Percentiles rank a stretch among this genome's conserved stretches.
Evolutionary conservation across 2,329 filamentous ascomycete genomes (phyloP).

Genomic region (Didymella keratinophila): DNA sequence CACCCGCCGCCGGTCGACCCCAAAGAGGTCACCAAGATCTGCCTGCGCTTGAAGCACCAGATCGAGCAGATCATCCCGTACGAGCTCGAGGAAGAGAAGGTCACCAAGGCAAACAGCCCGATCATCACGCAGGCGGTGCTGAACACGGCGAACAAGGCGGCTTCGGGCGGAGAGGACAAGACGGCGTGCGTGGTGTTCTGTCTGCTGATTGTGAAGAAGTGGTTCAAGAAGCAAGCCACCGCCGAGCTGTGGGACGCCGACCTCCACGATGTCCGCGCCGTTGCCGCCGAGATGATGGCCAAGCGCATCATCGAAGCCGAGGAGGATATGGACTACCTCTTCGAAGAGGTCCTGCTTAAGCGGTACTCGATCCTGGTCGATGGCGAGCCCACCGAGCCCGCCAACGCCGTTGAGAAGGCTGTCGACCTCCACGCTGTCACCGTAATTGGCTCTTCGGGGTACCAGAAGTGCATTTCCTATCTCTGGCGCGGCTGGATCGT

Average conservation of each 20-base stretch:
- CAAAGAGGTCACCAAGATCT: conserved; percentile 85
- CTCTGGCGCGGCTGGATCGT: conserved; percentile 96
- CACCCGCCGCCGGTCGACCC: conserved; percentile 74
- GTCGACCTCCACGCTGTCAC: conserved; percentile 89
- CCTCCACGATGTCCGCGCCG: conserved; percentile 78
- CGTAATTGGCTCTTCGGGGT: conserved; percentile 90
- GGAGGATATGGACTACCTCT: conserved; percentile 77
- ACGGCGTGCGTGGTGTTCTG: conserved; percentile 83
- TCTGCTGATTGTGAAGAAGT: conserved; percentile 75
- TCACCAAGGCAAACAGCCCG: conserved; percentile 83
- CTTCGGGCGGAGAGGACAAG: conserved; percentile 71
- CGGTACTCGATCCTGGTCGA: conserved; percentile 84
- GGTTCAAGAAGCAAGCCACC: conserved; percentile 80
- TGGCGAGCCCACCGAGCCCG: conserved; percentile 73
- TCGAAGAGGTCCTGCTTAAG: conserved; percentile 83
- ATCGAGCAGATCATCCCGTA: conserved; percentile 90
- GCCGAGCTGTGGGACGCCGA: conserved; percentile 92
- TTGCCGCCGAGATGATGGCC: conserved; percentile 89
- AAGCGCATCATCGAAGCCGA: conserved; percentile 89
- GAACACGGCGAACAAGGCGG: conserved; percentile 78
- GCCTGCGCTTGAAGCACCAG: conserved; percentile 87
- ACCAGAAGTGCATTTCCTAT: conserved; percentile 92
- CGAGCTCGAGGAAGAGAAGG: conserved; percentile 78
- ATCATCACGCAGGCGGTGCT: conserved; percentile 85
- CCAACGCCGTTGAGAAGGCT: conserved; percentile 91